These are phyloP conservation scores for Periglandula ipomoeae DNA, from an alignment of 2,329 filamentous ascomycete genomes.

Conservation along the genomic window DNA sequence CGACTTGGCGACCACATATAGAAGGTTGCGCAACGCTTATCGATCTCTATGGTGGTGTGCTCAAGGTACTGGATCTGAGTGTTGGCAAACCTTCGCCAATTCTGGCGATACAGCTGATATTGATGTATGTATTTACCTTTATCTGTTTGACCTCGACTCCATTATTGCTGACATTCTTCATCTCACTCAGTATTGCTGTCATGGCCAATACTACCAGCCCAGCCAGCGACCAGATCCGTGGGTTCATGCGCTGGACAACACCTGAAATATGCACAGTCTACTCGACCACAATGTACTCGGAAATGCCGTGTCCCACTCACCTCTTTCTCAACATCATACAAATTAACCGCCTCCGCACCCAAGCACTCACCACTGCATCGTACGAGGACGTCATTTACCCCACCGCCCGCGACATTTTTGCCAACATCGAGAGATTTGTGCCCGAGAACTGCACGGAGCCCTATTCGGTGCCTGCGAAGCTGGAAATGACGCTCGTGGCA, in stretches of 20 bases:
- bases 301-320: constrained; percentile 6
- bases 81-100: constrained; percentile 4
- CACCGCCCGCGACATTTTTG: not conserved
- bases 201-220: constrained; percentile 6
- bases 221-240: constrained; percentile 3
- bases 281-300: constrained; percentile 3
- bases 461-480: constrained; percentile 1
- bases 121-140: constrained; percentile 6
- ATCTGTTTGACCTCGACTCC: not conserved
- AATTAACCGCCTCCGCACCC: constrained; percentile 3
- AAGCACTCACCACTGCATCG: not conserved
- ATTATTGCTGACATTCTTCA: not conserved
- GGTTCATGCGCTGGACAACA: constrained; percentile 1
- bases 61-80: constrained; percentile 2
- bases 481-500: not conserved
- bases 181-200: constrained; percentile 2
- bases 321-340: constrained; percentile 5
- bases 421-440: not conserved
- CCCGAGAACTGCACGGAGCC: constrained; percentile 5
- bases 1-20: constrained; percentile 5
- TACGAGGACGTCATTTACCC: constrained; percentile 1
- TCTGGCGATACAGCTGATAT: constrained; percentile 5
- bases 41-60: constrained; percentile 4
- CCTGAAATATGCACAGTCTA: constrained; percentile 1
- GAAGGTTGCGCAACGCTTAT: constrained; percentile 6